Percentiles rank a stretch among this genome's conserved stretches.
phyloP scores from a whole-genome alignment of 306 rosid genomes.

The Styphnolobium japonicum region DNA sequence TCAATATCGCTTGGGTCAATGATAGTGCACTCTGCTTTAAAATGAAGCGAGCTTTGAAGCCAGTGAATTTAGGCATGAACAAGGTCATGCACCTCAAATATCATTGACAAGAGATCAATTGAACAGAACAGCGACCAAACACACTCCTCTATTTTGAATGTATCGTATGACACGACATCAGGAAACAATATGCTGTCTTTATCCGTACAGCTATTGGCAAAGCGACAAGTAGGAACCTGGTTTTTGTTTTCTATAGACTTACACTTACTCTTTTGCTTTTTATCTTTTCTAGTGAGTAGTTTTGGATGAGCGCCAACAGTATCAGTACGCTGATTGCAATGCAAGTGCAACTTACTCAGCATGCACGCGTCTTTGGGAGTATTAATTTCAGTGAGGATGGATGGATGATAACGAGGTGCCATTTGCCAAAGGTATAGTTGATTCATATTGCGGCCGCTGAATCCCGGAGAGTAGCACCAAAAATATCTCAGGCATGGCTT shows the following conservation, averaged over 20 bases:
- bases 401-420: background rate
- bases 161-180: constrained; percentile 1
- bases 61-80: background rate
- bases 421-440: background rate
- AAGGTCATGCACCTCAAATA: background rate
- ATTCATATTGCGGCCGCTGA: background rate
- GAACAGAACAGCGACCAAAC: no score
- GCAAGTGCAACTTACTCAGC: background rate
- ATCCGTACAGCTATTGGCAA: background rate
- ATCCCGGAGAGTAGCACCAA: background rate
- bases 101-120: background rate
- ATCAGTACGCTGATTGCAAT: background rate
- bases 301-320: background rate
- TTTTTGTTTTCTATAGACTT: background rate
- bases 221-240: background rate
- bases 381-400: background rate
- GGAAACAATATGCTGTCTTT: constrained; percentile 2
- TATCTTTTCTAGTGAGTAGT: background rate
- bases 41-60: background rate
- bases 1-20: background rate
- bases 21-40: background rate
- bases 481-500: constrained; percentile 21
- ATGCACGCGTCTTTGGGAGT: background rate
- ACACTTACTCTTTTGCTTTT: background rate
- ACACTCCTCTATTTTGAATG: background rate